Conservation (phyloP, 2,329 filamentous ascomycete species). For the Penicillium rolfsii region DNA sequence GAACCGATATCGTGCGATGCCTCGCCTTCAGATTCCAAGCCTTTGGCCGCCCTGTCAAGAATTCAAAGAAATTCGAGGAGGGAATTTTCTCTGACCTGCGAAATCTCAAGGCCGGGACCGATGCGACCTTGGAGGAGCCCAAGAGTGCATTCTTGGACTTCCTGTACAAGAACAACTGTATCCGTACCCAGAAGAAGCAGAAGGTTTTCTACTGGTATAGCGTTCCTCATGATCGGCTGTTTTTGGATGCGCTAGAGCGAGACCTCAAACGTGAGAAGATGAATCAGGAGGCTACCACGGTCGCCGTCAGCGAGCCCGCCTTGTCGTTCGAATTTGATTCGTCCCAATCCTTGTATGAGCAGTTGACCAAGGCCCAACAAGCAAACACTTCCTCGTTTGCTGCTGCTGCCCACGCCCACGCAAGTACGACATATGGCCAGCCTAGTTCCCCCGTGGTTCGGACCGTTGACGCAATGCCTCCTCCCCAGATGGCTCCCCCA, state of each 20-base stretch:
- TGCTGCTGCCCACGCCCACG: conserved; percentile 77
- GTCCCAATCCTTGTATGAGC: conserved; percentile 97
- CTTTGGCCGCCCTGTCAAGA: conserved; percentile 97
- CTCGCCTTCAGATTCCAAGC: conserved; percentile 98
- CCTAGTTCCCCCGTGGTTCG: conserved; percentile 87
- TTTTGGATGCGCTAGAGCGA: conserved; percentile 94
- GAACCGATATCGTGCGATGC: conserved; percentile 97
- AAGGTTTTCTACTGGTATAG: conserved; percentile 99
- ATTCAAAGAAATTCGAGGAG: conserved; percentile 99
- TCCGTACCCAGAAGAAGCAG: conserved; percentile 99
- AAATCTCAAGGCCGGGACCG: conserved; percentile 96
- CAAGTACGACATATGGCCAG: conserved; percentile 67
- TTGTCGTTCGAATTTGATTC: conserved; percentile 99
- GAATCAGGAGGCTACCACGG: conserved; percentile 95
- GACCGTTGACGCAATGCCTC: conserved; percentile 87
- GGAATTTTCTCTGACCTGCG: conserved; percentile 98
- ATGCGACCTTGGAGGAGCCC: conserved; percentile 96
- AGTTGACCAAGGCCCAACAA: conserved; percentile 98
- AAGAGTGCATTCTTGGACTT: conserved; percentile 99
- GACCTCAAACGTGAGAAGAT: conserved; percentile 99
- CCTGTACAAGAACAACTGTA: conserved; percentile 99
- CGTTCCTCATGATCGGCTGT: conserved; percentile 94
- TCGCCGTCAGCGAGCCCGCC: conserved; percentile 94
- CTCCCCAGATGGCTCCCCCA: conserved; percentile 77
- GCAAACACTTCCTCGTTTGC: conserved; percentile 97